A percentile compares a stretch with the other conserved stretches of the same genome.
These are phyloP conservation scores for Macadamia integrifolia DNA, from an alignment of 164 flowering plant genomes.

Conservation along the genomic window DNA sequence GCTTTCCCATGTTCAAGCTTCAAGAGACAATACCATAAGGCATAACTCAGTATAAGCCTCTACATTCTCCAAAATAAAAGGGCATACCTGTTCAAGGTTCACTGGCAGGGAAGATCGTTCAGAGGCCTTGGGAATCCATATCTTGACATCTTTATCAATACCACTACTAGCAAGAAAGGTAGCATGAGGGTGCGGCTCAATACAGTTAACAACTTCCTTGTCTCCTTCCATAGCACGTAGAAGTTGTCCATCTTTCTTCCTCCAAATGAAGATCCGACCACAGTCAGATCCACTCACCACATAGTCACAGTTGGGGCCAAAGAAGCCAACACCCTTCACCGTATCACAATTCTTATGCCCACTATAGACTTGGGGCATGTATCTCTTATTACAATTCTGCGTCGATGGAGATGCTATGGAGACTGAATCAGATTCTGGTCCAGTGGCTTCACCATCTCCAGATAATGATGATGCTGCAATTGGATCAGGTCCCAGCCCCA, in stretches of 20 bases:
- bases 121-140: constrained; percentile 76
- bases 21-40: neutral
- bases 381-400: constrained; percentile 22
- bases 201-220: constrained; percentile 72
- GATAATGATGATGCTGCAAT: constrained; percentile 29
- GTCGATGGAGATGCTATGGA: constrained; percentile 22
- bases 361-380: constrained; percentile 61
- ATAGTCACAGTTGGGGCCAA: constrained; percentile 85
- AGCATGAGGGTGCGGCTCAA: constrained; percentile 81
- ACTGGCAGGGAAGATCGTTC: constrained; percentile 58
- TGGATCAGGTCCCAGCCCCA: constrained; percentile 75
- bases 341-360: constrained; percentile 78
- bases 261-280: constrained; percentile 93
- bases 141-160: constrained; percentile 70
- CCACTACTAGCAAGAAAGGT: constrained; percentile 88
- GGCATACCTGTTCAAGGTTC: constrained; percentile 59
- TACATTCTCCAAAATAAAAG: constrained; percentile 3
- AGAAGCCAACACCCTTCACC: constrained; percentile 85
- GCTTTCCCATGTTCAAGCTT: neutral
- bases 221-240: constrained; percentile 92
- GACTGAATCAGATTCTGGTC: constrained; percentile 15
- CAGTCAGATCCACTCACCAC: constrained; percentile 97
- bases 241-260: constrained; percentile 78
- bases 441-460: constrained; percentile 28
- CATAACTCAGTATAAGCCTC: neutral